Conservation (phyloP, 1,139 yeast genomes). For the Saccharomyces hybrid region DNA sequence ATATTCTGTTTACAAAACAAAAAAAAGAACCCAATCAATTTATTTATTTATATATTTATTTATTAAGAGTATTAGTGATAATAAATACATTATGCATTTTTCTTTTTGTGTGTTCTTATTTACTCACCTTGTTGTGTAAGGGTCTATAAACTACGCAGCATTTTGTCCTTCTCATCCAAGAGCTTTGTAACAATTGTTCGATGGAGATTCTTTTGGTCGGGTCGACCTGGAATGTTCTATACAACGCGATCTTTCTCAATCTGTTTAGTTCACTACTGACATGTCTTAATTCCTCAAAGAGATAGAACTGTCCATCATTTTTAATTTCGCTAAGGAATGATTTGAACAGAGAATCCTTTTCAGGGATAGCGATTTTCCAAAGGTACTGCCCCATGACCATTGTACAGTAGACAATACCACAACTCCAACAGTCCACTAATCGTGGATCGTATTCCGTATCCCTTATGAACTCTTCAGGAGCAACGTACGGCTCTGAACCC, state of each 20-base stretch:
- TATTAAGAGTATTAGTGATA: not conserved
- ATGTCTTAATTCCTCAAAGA: slow-evolving; percentile 32
- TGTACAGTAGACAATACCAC: slow-evolving; percentile 52
- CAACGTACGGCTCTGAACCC: too few relatives aligned
- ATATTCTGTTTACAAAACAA: not conserved
- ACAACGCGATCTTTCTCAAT: slow-evolving; percentile 43
- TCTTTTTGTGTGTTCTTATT: not conserved
- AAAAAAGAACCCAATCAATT: not conserved
- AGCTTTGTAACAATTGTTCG: slow-evolving; percentile 38
- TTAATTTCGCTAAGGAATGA: slow-evolving; percentile 32
- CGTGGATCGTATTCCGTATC: slow-evolving; percentile 46
- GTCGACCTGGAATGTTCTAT: slow-evolving; percentile 51
- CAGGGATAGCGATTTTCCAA: slow-evolving; percentile 42
- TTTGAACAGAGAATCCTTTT: slow-evolving; percentile 25
- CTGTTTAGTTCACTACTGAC: slow-evolving; percentile 34
- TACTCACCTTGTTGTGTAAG: not conserved
- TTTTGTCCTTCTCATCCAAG: slow-evolving; percentile 48
- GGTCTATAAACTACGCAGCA: slow-evolving; percentile 35
- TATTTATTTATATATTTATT: not conserved
- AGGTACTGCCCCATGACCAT: slow-evolving; percentile 46
- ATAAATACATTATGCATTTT: not conserved
- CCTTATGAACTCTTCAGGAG: slow-evolving; percentile 1
- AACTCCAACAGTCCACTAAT: slow-evolving; percentile 62
- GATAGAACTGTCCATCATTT: slow-evolving; percentile 30
- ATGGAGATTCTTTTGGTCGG: slow-evolving; percentile 42